phyloP scores from a whole-genome alignment of 75 land plant genomes.

The Gnetum montanum region DNA sequence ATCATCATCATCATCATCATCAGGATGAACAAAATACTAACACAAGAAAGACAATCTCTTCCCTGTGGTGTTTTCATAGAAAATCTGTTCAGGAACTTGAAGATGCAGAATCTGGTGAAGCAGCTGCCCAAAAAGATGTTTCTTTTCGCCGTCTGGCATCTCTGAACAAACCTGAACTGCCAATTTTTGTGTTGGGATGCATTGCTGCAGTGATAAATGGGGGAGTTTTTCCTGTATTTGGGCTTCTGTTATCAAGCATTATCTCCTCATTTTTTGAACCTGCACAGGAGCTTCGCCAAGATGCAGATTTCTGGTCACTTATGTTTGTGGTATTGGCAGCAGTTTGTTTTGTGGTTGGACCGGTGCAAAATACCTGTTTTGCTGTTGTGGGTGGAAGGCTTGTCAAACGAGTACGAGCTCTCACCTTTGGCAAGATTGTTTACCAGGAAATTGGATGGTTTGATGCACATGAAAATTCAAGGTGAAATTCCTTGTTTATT shows the following conservation, averaged over 20 bases:
- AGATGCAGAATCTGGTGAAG: neutral
- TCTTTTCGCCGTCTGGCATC: conserved; percentile 29
- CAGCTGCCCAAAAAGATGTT: conserved; percentile 4
- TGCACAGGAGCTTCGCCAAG: conserved; percentile 21
- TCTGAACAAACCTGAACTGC: conserved; percentile 42
- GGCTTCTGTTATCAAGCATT: conserved; percentile 27
- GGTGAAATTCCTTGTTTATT: neutral
- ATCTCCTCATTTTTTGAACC: conserved; percentile 27
- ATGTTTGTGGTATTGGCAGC: neutral
- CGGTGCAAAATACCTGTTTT: conserved; percentile 20
- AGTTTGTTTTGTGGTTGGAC: conserved; percentile 7
- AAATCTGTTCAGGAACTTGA: too few relatives aligned
- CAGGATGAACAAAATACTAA: too few relatives aligned
- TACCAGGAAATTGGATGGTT: conserved; percentile 48
- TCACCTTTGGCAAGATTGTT: conserved; percentile 38
- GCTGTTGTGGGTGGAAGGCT: conserved; percentile 36
- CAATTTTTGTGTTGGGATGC: conserved; percentile 25
- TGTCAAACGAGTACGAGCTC: conserved; percentile 21
- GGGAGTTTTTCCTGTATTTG: conserved; percentile 29
- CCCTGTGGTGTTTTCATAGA: too few relatives aligned
- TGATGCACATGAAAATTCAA: conserved; percentile 11
- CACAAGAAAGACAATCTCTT: too few relatives aligned
- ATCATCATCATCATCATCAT: too few relatives aligned
- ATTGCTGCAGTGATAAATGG: conserved; percentile 31
- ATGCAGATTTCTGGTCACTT: conserved; percentile 32